Evolutionary conservation across 2,329 filamentous ascomycete species (phyloP).

Genomic region (Stenocarpella maydis): DNA sequence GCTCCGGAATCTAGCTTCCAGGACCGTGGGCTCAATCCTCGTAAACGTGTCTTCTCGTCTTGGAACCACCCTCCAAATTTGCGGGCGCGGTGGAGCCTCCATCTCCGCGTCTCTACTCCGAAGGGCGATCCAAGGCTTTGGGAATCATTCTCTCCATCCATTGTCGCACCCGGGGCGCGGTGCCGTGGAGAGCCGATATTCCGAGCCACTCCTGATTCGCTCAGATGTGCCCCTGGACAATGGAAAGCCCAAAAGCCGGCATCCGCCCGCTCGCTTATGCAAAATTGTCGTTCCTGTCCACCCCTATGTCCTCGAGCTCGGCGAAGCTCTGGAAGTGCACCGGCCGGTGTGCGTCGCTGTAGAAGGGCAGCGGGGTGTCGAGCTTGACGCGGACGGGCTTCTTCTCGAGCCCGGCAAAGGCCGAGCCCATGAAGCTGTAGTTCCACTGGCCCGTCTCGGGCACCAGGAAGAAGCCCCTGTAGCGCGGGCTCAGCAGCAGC

Average conservation of each 20-base stretch:
- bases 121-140: too few species aligned
- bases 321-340: constrained; percentile 98
- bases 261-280: constrained; percentile 63
- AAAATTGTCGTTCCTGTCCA: constrained; percentile 92
- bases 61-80: neutral
- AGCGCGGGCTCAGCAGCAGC: constrained; percentile 89
- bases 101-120: neutral
- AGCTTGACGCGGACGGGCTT: constrained; percentile 90
- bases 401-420: constrained; percentile 89
- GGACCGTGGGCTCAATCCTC: neutral
- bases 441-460: constrained; percentile 94
- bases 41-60: constrained; percentile 1
- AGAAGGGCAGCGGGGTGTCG: constrained; percentile 89
- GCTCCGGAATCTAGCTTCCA: constrained; percentile 7
- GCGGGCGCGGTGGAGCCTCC: neutral
- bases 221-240: neutral
- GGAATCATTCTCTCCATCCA: neutral
- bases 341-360: constrained; percentile 89
- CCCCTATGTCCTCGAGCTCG: constrained; percentile 95
- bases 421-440: constrained; percentile 96
- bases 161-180: neutral
- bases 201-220: neutral
- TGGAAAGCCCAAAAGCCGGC: neutral
- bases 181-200: neutral
- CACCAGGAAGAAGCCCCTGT: constrained; percentile 94